A percentile compares a stretch with the other conserved stretches of the same genome.
phyloP scores from a whole-genome alignment of 2,329 filamentous ascomycete species.

The Aspergillus ochraceus region DNA sequence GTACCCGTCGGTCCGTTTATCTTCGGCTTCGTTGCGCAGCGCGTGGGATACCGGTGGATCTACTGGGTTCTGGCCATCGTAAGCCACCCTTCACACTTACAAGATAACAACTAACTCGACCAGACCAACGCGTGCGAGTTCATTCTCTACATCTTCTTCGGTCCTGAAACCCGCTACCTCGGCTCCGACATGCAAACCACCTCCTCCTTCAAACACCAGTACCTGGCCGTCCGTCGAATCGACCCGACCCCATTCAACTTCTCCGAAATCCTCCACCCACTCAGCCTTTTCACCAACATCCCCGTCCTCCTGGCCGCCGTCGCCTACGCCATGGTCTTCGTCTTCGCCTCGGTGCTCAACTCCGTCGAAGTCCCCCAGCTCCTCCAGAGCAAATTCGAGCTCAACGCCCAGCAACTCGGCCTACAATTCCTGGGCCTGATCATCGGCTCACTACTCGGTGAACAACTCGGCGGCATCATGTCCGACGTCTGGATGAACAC shows the following conservation, averaged over 20 bases:
- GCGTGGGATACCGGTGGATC: constrained; percentile 58
- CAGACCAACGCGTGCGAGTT: constrained; percentile 57
- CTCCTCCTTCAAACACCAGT: constrained; percentile 40
- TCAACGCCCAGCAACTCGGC: constrained; percentile 59
- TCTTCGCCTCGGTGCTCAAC: constrained; percentile 54
- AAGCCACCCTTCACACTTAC: constrained; percentile 16
- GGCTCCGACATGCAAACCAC: constrained; percentile 16
- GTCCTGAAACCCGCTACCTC: constrained; percentile 55
- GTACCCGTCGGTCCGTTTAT: constrained; percentile 39
- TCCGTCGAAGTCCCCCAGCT: constrained; percentile 63
- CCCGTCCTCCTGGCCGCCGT: constrained; percentile 53
- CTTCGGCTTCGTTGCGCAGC: constrained; percentile 46
- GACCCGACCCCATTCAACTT: constrained; percentile 51
- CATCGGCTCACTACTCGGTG: constrained; percentile 58
- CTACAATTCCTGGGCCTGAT: constrained; percentile 61
- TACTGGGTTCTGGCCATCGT: constrained; percentile 58
- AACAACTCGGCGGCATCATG: constrained; percentile 57
- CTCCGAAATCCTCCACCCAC: constrained; percentile 54
- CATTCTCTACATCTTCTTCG: constrained; percentile 55
- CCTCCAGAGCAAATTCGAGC: constrained; percentile 55
- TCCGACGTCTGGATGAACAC: constrained; percentile 59
- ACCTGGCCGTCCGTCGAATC: constrained; percentile 49
- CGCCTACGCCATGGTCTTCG: constrained; percentile 59
- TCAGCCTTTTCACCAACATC: constrained; percentile 47
- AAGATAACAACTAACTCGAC: constrained; percentile 10